A percentile compares a stretch with the other conserved stretches of the same genome.
These are phyloP conservation scores for Trichophyton mentagrophytes DNA, from an alignment of 2,329 filamentous ascomycete species.

Conservation along the genomic window DNA sequence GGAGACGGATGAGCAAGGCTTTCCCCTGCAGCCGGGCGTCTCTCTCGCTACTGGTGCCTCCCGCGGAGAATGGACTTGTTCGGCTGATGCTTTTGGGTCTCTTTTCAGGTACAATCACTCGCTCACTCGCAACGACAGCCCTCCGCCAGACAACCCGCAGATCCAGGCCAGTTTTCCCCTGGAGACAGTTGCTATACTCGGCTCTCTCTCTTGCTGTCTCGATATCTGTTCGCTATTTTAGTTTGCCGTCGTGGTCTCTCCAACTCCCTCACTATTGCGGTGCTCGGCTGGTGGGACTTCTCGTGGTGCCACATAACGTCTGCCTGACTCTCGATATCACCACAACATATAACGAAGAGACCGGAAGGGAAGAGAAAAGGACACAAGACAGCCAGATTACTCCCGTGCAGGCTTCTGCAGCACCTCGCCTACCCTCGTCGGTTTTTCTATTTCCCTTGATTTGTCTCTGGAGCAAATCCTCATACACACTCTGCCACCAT, in stretches of 20 bases:
- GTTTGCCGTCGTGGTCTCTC: not conserved
- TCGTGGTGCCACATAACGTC: not conserved
- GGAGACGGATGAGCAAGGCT: not conserved
- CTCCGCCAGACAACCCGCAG: too few species aligned
- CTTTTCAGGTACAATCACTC: not conserved
- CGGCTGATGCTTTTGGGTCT: not conserved
- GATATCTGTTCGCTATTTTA: too few species aligned
- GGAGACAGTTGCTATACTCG: not conserved
- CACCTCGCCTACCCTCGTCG: not conserved
- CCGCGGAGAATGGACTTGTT: not conserved
- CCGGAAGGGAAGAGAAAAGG: not conserved
- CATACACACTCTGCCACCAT: conserved; percentile 25
- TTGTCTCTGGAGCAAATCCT: not conserved
- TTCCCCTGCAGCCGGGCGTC: not conserved
- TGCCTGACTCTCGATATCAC: not conserved
- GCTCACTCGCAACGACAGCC: too few species aligned
- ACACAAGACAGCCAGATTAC: not conserved
- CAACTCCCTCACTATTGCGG: not conserved
- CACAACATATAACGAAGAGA: not conserved
- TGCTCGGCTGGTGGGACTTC: not conserved
- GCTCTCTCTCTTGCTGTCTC: not conserved
- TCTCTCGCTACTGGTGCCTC: not conserved
- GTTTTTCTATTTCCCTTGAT: not conserved
- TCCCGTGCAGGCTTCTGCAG: not conserved
- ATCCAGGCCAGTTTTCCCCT: too few species aligned